phyloP scores from a whole-genome alignment of 352 stramenopile genomes.

The Pythium folliculosum region DNA sequence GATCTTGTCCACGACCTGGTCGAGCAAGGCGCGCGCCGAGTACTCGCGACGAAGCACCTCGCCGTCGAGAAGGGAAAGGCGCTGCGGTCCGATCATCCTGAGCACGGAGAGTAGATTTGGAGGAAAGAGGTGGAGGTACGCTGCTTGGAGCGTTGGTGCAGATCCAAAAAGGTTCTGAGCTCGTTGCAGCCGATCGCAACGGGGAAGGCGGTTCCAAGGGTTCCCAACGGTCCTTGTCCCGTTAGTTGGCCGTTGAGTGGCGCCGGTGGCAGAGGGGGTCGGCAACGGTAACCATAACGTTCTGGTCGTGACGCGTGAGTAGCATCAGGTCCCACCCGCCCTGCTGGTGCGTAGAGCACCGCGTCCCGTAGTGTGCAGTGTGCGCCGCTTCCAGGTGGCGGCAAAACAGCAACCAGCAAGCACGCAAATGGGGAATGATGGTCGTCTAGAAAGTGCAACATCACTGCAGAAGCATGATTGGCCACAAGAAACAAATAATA shows the following conservation, averaged over 20 bases:
- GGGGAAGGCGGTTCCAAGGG: not conserved
- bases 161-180: conserved; percentile 4
- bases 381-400: not conserved
- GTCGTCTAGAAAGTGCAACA: conserved; percentile 14
- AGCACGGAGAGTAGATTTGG: not conserved
- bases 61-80: conserved; percentile 41
- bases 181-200: not conserved
- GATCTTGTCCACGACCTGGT: conserved; percentile 40
- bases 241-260: not conserved
- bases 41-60: conserved; percentile 30
- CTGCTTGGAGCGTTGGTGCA: conserved; percentile 20
- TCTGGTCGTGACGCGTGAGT: not conserved
- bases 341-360: not conserved
- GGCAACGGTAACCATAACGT: not conserved
- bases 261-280: conserved; percentile 1
- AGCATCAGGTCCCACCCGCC: not conserved
- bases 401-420: not conserved
- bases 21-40: conserved; percentile 26
- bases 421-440: conserved; percentile 13
- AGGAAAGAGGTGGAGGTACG: conserved; percentile 4
- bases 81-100: conserved; percentile 30
- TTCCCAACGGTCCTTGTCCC: not conserved
- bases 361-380: not conserved
- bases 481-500: not conserved
- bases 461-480: not conserved